Base-by-base conservation (phyloP, 805 yeast species). In the Kockiozyma suomiensis region DNA sequence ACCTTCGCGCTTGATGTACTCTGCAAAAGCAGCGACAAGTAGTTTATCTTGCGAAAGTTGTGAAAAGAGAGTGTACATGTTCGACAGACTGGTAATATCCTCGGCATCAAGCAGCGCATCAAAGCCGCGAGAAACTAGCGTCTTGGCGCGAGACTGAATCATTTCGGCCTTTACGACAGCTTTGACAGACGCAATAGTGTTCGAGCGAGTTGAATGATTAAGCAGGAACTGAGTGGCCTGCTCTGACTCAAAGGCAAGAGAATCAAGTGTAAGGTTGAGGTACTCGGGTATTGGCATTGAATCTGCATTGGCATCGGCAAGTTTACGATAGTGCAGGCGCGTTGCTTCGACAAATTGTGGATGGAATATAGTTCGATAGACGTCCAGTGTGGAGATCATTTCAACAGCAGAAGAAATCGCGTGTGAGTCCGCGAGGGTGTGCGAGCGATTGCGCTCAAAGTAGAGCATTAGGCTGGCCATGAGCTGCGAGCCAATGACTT, bases 1-100 rank as follows among this genome's bases (percentile, higher is more conserved):
- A 5, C 67, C 67, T 28, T 62, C 64, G 26, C 45, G 40, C 7
- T 40, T 46, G 41, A 63, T 58, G 40, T 64, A 63, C 12, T 42
- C 60, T 21, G 56, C 43, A 56, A 58, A 63, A 4, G 66, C 61
- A 8, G 33, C 17, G 13, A 63, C 42, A 25, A 63, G 21, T 8
- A 25, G 19, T 32, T 45, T 49, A n/a, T 4, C 25, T 52, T 54
- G 51, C 4, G 47, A 50, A 12, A 58, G 55, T 23, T 54, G 50
- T 4, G 38, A 12, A 15, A 58, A 28, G 26, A 64, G 45, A n/a
- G 45, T 52, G 42, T 58, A 55, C 40, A 64, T 48, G 5, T 15
- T 17, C 7, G 38, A 13, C 10, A 62, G 58, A 21, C 58, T 38
- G 21, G 32, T 33, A 4, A 49, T 25, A 23, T 62, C 66, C 17